Conservation (phyloP, 345 rosid species). For the Pistacia integerrima region DNA sequence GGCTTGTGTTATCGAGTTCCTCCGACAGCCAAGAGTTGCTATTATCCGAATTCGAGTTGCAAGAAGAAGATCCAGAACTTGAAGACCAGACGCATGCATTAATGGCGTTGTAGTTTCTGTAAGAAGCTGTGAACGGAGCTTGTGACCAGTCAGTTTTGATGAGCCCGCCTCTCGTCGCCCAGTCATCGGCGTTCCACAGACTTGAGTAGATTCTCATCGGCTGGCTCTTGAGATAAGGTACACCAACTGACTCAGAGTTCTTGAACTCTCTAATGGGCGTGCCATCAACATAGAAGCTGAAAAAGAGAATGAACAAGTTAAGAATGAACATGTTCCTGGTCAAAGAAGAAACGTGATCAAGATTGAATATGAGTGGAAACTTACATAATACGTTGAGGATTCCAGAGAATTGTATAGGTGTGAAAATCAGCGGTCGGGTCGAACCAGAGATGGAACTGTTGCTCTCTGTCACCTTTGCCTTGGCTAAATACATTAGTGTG, state of each 20-base stretch:
- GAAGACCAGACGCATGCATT: slow-evolving; percentile 40
- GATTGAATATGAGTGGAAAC: background rate
- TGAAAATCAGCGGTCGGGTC: slow-evolving; percentile 57
- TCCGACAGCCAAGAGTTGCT: slow-evolving; percentile 25
- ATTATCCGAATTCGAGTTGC: slow-evolving; percentile 15
- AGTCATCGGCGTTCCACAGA: slow-evolving; percentile 51
- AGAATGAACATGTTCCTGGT: background rate
- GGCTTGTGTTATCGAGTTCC: slow-evolving; percentile 31
- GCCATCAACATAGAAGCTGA: slow-evolving; percentile 48
- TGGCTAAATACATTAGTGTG: slow-evolving; percentile 54
- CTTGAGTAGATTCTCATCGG: slow-evolving; percentile 42
- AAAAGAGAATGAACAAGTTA: background rate
- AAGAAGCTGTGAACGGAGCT: slow-evolving; percentile 54
- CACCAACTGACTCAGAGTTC: slow-evolving; percentile 40
- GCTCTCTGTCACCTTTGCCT: slow-evolving; percentile 55
- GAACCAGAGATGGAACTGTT: slow-evolving; percentile 57
- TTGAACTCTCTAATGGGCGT: slow-evolving; percentile 51
- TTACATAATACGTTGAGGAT: slow-evolving; percentile 44
- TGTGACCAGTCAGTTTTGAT: slow-evolving; percentile 46
- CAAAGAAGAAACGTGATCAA: background rate
- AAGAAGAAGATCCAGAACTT: slow-evolving; percentile 35
- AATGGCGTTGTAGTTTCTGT: slow-evolving; percentile 34
- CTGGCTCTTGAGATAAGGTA: slow-evolving; percentile 45
- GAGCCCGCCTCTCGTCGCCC: slow-evolving; percentile 50
- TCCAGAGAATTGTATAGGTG: slow-evolving; percentile 60